Evolutionary conservation across 805 yeast genomes (phyloP).

Genomic region (Zygotorulaspora florentina): DNA sequence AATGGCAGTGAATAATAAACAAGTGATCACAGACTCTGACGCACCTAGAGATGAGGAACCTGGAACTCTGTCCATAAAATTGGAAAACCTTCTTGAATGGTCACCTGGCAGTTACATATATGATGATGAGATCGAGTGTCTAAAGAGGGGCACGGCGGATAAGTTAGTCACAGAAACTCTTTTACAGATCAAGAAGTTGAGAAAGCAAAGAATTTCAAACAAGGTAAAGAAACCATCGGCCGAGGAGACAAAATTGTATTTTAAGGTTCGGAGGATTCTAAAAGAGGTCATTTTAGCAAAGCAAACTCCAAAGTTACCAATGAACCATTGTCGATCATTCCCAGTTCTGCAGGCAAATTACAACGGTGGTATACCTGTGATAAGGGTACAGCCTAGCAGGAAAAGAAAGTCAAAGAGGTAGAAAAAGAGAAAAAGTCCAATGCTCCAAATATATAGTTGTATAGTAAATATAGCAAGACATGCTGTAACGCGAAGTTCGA

Average conservation of each 20-base stretch:
- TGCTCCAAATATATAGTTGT: too few relatives aligned
- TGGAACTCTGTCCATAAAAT: conserved; percentile 22
- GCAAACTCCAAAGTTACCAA: conserved; percentile 34
- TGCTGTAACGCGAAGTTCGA: too few relatives aligned
- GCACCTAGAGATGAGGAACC: neutral
- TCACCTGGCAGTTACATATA: conserved; percentile 45
- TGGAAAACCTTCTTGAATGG: conserved; percentile 49
- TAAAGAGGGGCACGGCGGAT: conserved; percentile 40
- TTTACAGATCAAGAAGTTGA: conserved; percentile 46
- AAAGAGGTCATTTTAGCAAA: conserved; percentile 41
- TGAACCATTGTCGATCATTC: conserved; percentile 38
- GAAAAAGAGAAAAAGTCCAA: neutral
- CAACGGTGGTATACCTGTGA: conserved; percentile 73
- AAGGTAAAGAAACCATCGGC: conserved; percentile 38
- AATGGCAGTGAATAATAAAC: neutral
- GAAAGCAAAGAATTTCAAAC: conserved; percentile 41
- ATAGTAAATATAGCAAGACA: too few relatives aligned
- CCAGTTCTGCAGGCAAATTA: conserved; percentile 74
- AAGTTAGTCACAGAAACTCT: conserved; percentile 44
- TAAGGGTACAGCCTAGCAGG: conserved; percentile 28
- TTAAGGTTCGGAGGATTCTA: conserved; percentile 43
- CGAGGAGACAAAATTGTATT: conserved; percentile 43
- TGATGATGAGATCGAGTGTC: conserved; percentile 50
- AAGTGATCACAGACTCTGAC: neutral
- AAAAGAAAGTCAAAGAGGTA: conserved; percentile 30